Conservation (phyloP, 805 yeast species). For the Candida silvatica region DNA sequence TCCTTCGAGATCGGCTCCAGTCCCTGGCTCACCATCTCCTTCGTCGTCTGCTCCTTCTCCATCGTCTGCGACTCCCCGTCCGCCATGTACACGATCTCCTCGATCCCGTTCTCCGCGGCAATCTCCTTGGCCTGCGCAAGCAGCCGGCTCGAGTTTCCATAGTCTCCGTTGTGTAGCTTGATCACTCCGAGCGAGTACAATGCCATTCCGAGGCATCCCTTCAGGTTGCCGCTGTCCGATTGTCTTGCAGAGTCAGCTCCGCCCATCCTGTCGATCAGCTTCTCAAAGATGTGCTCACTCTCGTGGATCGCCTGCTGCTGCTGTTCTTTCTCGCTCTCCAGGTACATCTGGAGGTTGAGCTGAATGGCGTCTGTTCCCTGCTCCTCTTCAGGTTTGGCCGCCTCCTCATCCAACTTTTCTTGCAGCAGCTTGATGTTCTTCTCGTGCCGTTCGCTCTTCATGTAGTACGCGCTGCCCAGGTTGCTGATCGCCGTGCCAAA, state of each 20-base stretch:
- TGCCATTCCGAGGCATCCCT: conserved; percentile 49
- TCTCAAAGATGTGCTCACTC: conserved; percentile 15
- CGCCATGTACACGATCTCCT: conserved; percentile 52
- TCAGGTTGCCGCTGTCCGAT: conserved; percentile 4
- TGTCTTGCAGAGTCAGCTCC: conserved; percentile 2
- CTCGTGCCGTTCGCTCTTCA: conserved; percentile 13
- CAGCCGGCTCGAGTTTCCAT: conserved; percentile 44
- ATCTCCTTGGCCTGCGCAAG: conserved; percentile 63
- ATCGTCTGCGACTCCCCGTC: conserved; percentile 40
- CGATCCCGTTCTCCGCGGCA: conserved; percentile 59
- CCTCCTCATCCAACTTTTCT: conserved; percentile 2
- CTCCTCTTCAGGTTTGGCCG: conserved; percentile 4
- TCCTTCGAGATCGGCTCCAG: background rate
- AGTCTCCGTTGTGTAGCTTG: conserved; percentile 48
- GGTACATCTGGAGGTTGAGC: conserved; percentile 7
- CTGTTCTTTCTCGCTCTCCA: conserved; percentile 7
- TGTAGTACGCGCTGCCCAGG: conserved; percentile 20
- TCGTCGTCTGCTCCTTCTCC: background rate
- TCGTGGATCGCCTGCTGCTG: conserved; percentile 6
- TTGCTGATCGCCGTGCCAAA: conserved; percentile 18
- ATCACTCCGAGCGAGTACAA: conserved; percentile 83
- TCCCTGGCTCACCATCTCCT: background rate
- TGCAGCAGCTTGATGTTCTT: conserved; percentile 3
- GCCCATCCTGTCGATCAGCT: conserved; percentile 8
- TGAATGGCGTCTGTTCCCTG: background rate